Evolutionary conservation across 75 land plant genomes (phyloP).

Genomic region (Pinus taeda): DNA sequence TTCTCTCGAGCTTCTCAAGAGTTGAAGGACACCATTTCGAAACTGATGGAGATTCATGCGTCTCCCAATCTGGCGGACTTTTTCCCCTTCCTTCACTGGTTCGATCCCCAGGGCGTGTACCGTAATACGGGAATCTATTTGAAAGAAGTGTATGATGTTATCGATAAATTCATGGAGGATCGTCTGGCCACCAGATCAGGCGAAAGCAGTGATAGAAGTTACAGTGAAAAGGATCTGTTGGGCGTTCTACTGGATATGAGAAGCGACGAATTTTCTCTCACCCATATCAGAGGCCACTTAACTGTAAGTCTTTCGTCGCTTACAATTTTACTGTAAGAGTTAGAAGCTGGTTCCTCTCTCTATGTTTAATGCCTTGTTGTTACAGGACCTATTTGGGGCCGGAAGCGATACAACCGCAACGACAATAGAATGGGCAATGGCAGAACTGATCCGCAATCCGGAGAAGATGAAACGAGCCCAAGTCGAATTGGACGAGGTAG

Average conservation of each 20-base stretch:
- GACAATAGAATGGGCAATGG: conserved; percentile 29
- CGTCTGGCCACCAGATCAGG: no score
- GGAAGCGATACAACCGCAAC: conserved; percentile 15
- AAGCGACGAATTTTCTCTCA: neutral
- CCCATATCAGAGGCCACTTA: no score
- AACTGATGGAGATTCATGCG: no score
- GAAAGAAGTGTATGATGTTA: no score
- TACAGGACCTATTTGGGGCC: conserved; percentile 16
- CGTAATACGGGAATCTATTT: no score
- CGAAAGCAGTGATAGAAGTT: no score
- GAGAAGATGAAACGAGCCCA: neutral
- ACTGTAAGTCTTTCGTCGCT: neutral
- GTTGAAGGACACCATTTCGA: no score
- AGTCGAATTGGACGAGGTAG: neutral
- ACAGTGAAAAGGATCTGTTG: neutral
- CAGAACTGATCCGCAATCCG: conserved; percentile 10
- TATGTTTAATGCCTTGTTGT: neutral
- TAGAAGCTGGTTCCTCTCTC: neutral
- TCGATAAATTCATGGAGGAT: no score
- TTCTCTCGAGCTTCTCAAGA: no score
- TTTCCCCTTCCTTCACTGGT: no score
- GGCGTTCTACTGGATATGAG: neutral
- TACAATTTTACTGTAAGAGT: neutral
- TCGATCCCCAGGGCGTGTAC: no score
- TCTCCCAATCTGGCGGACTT: no score